These are phyloP conservation scores for Tetragonia tetragonoides DNA, from an alignment of 148 eudicot species.

Conservation along the genomic window DNA sequence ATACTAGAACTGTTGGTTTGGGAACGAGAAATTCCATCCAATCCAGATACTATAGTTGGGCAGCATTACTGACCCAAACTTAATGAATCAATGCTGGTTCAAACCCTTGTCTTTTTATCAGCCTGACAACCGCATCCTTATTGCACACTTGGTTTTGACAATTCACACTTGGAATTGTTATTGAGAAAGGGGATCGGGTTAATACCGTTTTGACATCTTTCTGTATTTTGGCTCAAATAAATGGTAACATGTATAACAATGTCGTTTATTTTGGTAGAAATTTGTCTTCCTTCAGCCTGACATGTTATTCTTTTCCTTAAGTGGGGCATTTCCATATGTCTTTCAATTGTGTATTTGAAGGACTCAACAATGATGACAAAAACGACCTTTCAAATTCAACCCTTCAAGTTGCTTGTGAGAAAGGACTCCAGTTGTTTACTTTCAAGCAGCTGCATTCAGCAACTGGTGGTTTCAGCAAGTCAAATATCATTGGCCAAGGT, in stretches of 20 bases:
- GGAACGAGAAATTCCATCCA: neutral
- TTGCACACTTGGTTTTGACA: too few species aligned
- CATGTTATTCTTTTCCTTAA: slow-evolving; percentile 35
- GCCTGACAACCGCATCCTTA: too few species aligned
- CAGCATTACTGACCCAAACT: too few species aligned
- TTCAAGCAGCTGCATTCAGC: slow-evolving; percentile 88
- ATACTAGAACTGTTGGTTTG: neutral
- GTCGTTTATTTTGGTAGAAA: slow-evolving; percentile 4
- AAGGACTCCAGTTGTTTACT: slow-evolving; percentile 72
- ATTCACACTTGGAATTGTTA: neutral
- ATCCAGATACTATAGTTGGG: neutral
- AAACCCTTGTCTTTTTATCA: neutral
- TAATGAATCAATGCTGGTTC: too few species aligned
- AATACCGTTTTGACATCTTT: slow-evolving; percentile 4
- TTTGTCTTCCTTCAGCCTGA: slow-evolving; percentile 33
- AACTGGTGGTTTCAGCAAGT: slow-evolving; percentile 83
- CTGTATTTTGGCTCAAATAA: slow-evolving; percentile 13
- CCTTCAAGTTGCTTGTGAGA: slow-evolving; percentile 59
- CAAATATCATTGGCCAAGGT: slow-evolving; percentile 90
- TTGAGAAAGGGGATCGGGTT: neutral
- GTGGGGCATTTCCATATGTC: slow-evolving; percentile 42
- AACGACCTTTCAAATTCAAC: slow-evolving; percentile 32
- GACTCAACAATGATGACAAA: slow-evolving; percentile 49
- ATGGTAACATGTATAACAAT: slow-evolving; percentile 9
- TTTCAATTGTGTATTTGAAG: slow-evolving; percentile 46